These are phyloP conservation scores for Ananas comosus DNA, from an alignment of 176 grass and related monocot genomes.

Conservation along the genomic window DNA sequence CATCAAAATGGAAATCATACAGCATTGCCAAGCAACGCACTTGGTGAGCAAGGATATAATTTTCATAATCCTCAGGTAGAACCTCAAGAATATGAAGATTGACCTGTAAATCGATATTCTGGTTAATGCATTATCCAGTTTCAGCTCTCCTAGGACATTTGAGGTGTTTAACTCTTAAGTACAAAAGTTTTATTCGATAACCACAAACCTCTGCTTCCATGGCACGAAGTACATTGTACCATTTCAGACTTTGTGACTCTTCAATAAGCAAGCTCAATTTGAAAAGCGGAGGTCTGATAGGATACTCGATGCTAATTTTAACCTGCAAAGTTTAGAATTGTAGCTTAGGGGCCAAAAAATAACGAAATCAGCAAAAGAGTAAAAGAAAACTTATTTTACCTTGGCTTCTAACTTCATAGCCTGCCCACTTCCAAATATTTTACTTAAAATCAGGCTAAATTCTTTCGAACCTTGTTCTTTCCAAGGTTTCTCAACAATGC, in stretches of 20 bases:
- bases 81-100: constrained; percentile 67
- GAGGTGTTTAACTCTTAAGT: background rate
- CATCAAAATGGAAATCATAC: constrained; percentile 79
- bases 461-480: constrained; percentile 69
- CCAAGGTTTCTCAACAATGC: constrained; percentile 41
- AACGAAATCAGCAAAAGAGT: background rate
- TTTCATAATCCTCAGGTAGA: constrained; percentile 38
- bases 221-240: constrained; percentile 71
- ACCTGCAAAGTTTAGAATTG: constrained; percentile 42
- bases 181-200: background rate
- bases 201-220: constrained; percentile 95
- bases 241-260: constrained; percentile 37
- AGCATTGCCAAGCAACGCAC: constrained; percentile 71
- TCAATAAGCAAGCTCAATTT: constrained; percentile 39
- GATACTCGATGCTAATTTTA: constrained; percentile 85
- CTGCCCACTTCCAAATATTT: constrained; percentile 36
- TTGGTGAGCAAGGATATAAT: constrained; percentile 70
- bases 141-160: background rate
- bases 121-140: background rate
- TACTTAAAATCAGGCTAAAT: constrained; percentile 62
- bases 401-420: constrained; percentile 76
- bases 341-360: constrained; percentile 9
- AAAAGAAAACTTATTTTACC: constrained; percentile 31
- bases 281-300: constrained; percentile 72
- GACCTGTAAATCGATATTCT: constrained; percentile 36